Evolutionary conservation across 2,329 filamentous ascomycete genomes (phyloP), one percentile per base, ranked within the genome.

Genomic region (Blumeriella jaapii): DNA sequence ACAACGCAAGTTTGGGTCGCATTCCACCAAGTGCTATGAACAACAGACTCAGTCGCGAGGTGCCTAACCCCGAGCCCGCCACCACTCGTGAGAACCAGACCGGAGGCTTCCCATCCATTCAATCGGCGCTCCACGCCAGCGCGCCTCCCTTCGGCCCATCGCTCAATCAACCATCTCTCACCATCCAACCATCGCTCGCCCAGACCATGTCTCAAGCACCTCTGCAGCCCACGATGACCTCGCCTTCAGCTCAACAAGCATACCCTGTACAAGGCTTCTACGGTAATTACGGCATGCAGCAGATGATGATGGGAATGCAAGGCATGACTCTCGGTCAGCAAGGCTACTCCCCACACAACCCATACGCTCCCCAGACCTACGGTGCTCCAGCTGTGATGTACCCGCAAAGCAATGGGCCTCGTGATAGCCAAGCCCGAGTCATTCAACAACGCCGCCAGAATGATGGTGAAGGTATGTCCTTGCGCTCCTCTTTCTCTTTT

Each of bases 1-100:
- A 89, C 61, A 89, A 86, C 56, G 78, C 79, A 23, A 91, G 75
- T 56, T 69, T 91, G 41, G 83, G 85, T 34, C 80, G 83, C 36
- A 83, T 86, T 52, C 82, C 83, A 19, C 67, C 71, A 28, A 74
- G 74, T 38, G 59, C 80, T 34, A 68, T 68, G 37, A 72, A 73
- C 36, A 71, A 72, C 50, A 78, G 81, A 42, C 81, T 86, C 55
- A 82, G 69, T 56, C 78, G 82, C 39, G 82, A 89, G 54, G 62
- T 85, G 16, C 60, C 59, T 24, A 41, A 51, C 9, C 36, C 39
- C 14, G 53, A 56, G n/a, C 38, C 42, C 18, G 36, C 42, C 15
- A 44, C 40, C 10, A 31, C 51, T 24, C 56, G 59, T 19, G 65
- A 73, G 37, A 64, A 67, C 20, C 54, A 56, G 26, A 59, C 53